Conservation (phyloP, 2,329 filamentous ascomycete genomes). For the Thyridium curvatum region DNA sequence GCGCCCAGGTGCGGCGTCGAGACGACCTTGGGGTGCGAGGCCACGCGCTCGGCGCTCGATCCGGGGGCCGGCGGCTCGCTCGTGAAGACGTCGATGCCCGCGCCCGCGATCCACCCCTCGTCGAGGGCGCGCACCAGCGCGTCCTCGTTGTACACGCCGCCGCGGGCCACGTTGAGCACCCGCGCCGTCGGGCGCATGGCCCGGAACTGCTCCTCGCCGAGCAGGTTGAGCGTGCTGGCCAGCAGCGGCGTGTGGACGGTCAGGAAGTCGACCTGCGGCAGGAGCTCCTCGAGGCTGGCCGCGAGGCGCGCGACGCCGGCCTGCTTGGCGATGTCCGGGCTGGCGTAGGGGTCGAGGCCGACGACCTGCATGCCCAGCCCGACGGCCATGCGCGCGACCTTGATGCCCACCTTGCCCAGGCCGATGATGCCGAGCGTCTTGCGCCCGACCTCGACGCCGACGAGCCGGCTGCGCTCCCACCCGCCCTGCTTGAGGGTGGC, state of each 20-base stretch:
- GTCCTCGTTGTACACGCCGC: conserved; percentile 73
- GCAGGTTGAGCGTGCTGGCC: conserved; percentile 68
- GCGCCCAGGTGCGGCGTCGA: conserved; percentile 76
- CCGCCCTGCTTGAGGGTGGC: conserved; percentile 62
- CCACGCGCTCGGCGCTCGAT: conserved; percentile 55
- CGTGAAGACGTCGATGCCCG: conserved; percentile 75
- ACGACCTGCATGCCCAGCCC: conserved; percentile 71
- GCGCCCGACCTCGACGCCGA: conserved; percentile 71
- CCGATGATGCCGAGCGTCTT: conserved; percentile 75
- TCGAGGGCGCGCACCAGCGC: conserved; percentile 67
- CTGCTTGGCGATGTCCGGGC: conserved; percentile 60
- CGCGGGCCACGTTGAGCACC: conserved; percentile 73
- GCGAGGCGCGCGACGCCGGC: conserved; percentile 62
- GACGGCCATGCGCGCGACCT: conserved; percentile 72
- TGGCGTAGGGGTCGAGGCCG: conserved; percentile 74
- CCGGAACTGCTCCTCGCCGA: conserved; percentile 59
- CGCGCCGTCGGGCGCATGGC: conserved; percentile 69
- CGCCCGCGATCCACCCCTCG: conserved; percentile 65
- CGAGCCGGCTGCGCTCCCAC: conserved; percentile 70
- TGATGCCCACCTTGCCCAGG: conserved; percentile 76
- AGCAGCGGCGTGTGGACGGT: conserved; percentile 78
- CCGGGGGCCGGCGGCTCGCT: conserved; percentile 56
- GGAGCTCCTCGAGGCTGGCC: conserved; percentile 49
- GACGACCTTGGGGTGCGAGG: conserved; percentile 65
- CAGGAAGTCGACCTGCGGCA: conserved; percentile 66